Evolutionary conservation across 305 asterid genomes (phyloP).

Genomic region (Monarda citriodora): DNA sequence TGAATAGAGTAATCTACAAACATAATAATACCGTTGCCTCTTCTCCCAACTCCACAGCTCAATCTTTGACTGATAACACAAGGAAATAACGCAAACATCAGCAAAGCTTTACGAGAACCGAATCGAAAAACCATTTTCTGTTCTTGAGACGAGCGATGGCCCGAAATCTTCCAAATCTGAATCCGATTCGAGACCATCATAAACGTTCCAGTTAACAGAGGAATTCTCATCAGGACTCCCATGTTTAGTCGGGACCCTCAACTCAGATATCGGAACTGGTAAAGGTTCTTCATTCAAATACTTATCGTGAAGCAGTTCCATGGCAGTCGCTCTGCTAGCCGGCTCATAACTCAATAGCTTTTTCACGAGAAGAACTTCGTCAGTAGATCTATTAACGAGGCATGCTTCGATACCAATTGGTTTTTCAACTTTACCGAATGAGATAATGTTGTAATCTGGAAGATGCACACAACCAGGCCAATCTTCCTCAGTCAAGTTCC

Average conservation of each 20-base stretch:
- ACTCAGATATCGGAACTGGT: slow-evolving; percentile 58
- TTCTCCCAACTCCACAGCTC: not conserved
- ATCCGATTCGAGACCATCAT: slow-evolving; percentile 56
- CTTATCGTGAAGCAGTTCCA: slow-evolving; percentile 82
- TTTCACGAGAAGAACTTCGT: slow-evolving; percentile 60
- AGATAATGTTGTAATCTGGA: slow-evolving; percentile 84
- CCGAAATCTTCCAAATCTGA: slow-evolving; percentile 83
- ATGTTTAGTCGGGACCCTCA: slow-evolving; percentile 71
- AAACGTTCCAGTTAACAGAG: slow-evolving; percentile 50
- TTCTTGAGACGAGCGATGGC: slow-evolving; percentile 39
- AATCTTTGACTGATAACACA: not conserved
- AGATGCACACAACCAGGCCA: slow-evolving; percentile 90
- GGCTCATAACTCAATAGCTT: slow-evolving; percentile 78
- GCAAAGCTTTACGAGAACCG: slow-evolving; percentile 43
- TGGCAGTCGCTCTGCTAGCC: slow-evolving; percentile 67
- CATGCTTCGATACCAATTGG: slow-evolving; percentile 71
- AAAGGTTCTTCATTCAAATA: slow-evolving; percentile 87
- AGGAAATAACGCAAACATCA: not conserved
- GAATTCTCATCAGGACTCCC: slow-evolving; percentile 53
- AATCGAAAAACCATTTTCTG: slow-evolving; percentile 69
- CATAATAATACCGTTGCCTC: slow-evolving; percentile 5
- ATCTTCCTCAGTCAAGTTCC: slow-evolving; percentile 68
- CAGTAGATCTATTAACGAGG: slow-evolving; percentile 55
- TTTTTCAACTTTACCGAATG: slow-evolving; percentile 75
- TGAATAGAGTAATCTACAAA: not conserved